Evolutionary conservation across 78 protist species (phyloP), one percentile per base, ranked within the genome.

Genomic region (Chrysochromulina tobinii): DNA sequence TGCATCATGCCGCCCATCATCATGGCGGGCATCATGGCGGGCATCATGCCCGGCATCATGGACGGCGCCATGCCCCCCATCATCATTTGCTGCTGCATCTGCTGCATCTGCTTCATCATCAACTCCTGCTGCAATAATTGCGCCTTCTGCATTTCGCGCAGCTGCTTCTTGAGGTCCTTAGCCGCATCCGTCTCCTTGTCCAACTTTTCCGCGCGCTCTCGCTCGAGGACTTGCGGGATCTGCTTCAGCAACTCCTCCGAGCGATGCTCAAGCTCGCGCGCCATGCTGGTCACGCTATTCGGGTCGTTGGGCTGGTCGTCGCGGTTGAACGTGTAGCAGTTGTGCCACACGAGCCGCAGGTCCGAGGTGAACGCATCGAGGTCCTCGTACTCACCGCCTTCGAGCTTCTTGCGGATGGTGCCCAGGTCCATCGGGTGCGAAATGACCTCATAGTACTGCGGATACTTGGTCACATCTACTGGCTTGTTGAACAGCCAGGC

Each of bases 361-460:
- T 92, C 94, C 9, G 68, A 25, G 1, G 14, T 73, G 53, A 48
- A 54, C 59, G 12, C 38, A 18, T 87, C 89, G 17, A 14, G 88
- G 53, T 15, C 7, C 11, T 1, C n/a, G 87, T 87, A 92, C 15
- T 18, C 15, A 27, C 90, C 69, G 48, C 23, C n/a, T 48, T 64
- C 90, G 20, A 92, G 90, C 25, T 83, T 2, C 51, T 51, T 66
- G 61, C 25, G 20, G n/a, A 95, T 25, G 5, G 92, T 92, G n/a
- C 95, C 95, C 5, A 95, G 92, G 59, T 95, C 96, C 94, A 95
- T 95, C 48, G 96, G 96, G 18, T 54, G 25, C 48, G 72, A 3
- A 8, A 66, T 38, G 38, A 38, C 38, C 38, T 38, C 38, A 38
- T 38, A 38, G 38, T 38, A 38, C 38, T 38, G 38, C 38, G 38